Conservation (phyloP, 495 filamentous ascomycete genomes). For the Penicilliopsis zonata region DNA sequence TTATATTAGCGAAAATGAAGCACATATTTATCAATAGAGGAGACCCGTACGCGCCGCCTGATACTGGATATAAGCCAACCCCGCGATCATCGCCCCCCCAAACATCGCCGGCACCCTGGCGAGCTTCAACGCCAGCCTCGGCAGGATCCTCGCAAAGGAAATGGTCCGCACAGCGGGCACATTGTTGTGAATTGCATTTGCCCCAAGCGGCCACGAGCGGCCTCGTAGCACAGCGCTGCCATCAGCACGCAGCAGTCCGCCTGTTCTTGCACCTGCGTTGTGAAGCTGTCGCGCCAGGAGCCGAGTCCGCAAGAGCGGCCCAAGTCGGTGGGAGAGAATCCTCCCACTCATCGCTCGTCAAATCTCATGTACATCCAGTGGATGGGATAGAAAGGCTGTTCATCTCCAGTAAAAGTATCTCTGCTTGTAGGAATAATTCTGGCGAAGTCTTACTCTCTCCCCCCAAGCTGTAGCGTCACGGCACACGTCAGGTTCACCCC, state of each 20-base stretch:
- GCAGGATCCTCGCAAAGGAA: conserved; percentile 78
- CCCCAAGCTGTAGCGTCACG: too few relatives aligned
- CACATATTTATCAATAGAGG: background rate
- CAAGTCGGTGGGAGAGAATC: conserved; percentile 61
- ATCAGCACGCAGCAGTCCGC: conserved; percentile 59
- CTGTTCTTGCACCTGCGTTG: conserved; percentile 45
- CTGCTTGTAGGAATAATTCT: too few relatives aligned
- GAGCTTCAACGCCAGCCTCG: conserved; percentile 80
- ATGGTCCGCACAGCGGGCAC: conserved; percentile 72
- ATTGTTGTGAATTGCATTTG: conserved; percentile 68
- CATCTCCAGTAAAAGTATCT: conserved; percentile 8
- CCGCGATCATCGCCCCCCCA: conserved; percentile 76
- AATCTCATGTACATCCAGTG: conserved; percentile 24
- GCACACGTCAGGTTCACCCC: too few relatives aligned
- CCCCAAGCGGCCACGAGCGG: conserved; percentile 61
- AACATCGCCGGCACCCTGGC: conserved; percentile 79
- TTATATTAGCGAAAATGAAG: conserved; percentile 1
- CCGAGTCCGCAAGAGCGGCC: conserved; percentile 50
- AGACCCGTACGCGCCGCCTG: conserved; percentile 74
- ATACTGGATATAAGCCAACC: conserved; percentile 87
- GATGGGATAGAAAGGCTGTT: conserved; percentile 4
- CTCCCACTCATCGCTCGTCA: conserved; percentile 62
- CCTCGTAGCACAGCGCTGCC: conserved; percentile 45
- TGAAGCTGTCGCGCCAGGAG: conserved; percentile 54
- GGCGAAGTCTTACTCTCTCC: too few relatives aligned